These are phyloP conservation scores for Sporisorium graminicola DNA, from an alignment of 1,284 basidiomycete species.

Conservation along the genomic window DNA sequence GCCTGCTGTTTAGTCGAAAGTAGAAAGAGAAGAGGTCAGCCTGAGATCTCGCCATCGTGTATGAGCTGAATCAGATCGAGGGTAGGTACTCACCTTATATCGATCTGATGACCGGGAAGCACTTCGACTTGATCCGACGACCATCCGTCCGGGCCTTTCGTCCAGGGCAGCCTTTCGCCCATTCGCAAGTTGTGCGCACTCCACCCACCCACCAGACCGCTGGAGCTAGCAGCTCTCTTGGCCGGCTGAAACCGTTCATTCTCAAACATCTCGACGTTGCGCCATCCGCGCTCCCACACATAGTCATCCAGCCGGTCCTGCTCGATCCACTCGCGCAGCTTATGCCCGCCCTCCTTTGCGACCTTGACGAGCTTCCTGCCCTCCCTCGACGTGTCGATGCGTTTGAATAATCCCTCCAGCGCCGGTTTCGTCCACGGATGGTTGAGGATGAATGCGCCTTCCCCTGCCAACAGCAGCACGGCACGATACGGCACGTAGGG, in stretches of 20 bases:
- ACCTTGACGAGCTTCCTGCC: conserved; percentile 44
- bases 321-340: conserved; percentile 61
- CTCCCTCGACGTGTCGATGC: conserved; percentile 35
- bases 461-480: conserved; percentile 65
- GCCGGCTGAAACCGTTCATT: conserved; percentile 55
- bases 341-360: conserved; percentile 43
- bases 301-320: conserved; percentile 63
- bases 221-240: conserved; percentile 23
- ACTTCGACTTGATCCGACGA: conserved; percentile 53
- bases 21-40: conserved; percentile 32
- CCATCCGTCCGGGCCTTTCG: conserved; percentile 64
- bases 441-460: conserved; percentile 61
- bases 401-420: conserved; percentile 49
- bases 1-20: conserved; percentile 43
- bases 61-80: not conserved
- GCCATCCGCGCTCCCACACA: conserved; percentile 66
- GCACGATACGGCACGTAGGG: conserved; percentile 64
- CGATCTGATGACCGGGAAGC: conserved; percentile 44
- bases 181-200: conserved; percentile 45
- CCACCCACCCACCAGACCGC: conserved; percentile 51
- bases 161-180: conserved; percentile 63
- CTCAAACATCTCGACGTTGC: conserved; percentile 66
- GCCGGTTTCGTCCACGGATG: conserved; percentile 67
- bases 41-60: not conserved
- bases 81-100: conserved; percentile 47